Conservation (phyloP, 1,284 basidiomycete genomes). For the Ganoderma meredithae region DNA sequence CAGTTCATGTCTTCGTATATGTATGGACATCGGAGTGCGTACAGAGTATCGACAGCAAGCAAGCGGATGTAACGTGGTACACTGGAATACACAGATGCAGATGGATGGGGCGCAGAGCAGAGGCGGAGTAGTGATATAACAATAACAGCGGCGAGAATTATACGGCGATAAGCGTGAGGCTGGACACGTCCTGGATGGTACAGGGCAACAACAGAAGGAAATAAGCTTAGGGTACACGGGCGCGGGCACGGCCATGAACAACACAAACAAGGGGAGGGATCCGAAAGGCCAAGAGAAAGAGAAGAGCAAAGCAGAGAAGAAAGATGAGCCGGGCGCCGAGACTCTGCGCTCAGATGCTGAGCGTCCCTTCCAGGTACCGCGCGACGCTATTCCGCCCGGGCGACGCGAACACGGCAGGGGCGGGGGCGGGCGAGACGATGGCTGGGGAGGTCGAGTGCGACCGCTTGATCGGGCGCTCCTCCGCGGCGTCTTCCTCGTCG, state of each 20-base stretch:
- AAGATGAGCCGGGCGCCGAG: constrained; percentile 5
- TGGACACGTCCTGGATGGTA: neutral
- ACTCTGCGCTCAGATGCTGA: constrained; percentile 23
- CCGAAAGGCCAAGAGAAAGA: neutral
- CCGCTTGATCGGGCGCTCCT: constrained; percentile 35
- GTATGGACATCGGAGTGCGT: constrained; percentile 3
- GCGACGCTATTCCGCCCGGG: constrained; percentile 24
- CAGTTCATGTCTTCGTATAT: neutral
- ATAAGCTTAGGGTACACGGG: neutral
- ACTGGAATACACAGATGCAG: neutral
- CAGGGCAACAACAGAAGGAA: neutral
- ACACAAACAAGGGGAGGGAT: neutral
- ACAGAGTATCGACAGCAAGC: neutral
- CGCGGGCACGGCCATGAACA: neutral
- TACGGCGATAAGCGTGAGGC: neutral
- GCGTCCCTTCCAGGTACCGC: constrained; percentile 25
- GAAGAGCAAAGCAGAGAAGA: neutral
- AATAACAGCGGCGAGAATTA: neutral
- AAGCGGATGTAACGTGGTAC: neutral
- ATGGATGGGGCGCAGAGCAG: neutral
- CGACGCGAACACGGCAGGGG: neutral
- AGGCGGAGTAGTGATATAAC: constrained; percentile 7
- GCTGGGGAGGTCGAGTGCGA: constrained; percentile 30
- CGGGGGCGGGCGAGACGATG: constrained; percentile 12
- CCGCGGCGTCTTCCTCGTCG: constrained; percentile 8